Evolutionary conservation across 352 stramenopile genomes (phyloP).

Genomic region (Hyaloperonospora arabidopsidis): DNA sequence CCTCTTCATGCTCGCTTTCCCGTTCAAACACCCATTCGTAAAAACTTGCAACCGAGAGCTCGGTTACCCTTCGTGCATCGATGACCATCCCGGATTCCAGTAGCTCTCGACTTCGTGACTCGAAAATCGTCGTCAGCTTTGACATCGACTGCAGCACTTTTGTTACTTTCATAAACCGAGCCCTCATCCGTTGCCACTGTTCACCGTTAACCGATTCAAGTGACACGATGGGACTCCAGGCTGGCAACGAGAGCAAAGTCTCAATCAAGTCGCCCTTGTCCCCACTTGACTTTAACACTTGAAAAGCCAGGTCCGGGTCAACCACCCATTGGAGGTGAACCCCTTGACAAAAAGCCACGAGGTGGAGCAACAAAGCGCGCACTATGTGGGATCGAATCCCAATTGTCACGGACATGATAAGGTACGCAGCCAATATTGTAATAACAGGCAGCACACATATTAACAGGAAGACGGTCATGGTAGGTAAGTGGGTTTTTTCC

Average conservation of each 20-base stretch:
- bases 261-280: constrained; percentile 30
- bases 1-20: constrained; percentile 12
- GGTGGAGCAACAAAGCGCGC: constrained; percentile 17
- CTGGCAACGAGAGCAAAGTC: constrained; percentile 13
- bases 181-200: constrained; percentile 28
- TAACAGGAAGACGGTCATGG: constrained; percentile 2
- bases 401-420: constrained; percentile 11
- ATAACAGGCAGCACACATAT: too few species aligned
- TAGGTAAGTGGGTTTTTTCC: neutral
- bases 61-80: constrained; percentile 20
- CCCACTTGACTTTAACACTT: constrained; percentile 16
- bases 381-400: constrained; percentile 25
- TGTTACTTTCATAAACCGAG: constrained; percentile 14
- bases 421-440: constrained; percentile 3
- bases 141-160: constrained; percentile 21
- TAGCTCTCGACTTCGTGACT: constrained; percentile 16
- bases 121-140: constrained; percentile 19
- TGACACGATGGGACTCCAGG: constrained; percentile 22
- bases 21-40: constrained; percentile 30
- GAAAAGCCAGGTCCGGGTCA: constrained; percentile 18
- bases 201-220: constrained; percentile 27
- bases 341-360: constrained; percentile 18
- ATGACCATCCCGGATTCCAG: constrained; percentile 12
- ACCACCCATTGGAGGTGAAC: constrained; percentile 25
- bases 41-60: constrained; percentile 21